Evolutionary conservation across 2,329 filamentous ascomycete species (phyloP).

Genomic region (Neofusicoccum laricinum): DNA sequence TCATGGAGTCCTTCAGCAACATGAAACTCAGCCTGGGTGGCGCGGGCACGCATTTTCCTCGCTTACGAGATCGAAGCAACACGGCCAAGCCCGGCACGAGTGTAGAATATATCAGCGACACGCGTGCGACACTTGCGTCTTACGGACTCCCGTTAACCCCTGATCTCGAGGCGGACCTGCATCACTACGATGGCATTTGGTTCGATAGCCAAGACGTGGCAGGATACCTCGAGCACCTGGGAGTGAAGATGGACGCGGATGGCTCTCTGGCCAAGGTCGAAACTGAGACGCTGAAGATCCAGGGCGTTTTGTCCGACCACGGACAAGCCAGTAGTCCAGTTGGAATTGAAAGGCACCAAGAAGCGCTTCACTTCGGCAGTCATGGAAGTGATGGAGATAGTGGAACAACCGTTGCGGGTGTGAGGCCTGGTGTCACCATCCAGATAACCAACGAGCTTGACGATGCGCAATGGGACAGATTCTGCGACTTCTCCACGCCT

Average conservation of each 20-base stretch:
- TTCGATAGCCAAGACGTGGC: conserved; percentile 76
- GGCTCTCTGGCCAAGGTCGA: conserved; percentile 60
- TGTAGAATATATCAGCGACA: too few species aligned
- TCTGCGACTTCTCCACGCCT: neutral
- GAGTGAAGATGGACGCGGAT: conserved; percentile 59
- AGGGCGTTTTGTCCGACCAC: too few species aligned
- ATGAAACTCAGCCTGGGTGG: conserved; percentile 56
- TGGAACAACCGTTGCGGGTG: neutral
- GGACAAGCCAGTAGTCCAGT: neutral
- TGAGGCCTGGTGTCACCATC: neutral
- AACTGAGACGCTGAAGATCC: conserved; percentile 27
- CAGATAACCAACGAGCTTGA: neutral
- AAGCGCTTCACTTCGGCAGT: too few species aligned
- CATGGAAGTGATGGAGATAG: neutral
- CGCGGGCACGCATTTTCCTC: neutral
- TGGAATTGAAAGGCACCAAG: neutral
- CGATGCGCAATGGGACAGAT: neutral
- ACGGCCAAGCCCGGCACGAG: too few species aligned
- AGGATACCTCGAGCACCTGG: conserved; percentile 63
- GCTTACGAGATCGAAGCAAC: too few species aligned
- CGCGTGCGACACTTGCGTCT: neutral
- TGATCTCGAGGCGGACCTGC: conserved; percentile 47
- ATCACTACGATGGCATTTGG: conserved; percentile 70
- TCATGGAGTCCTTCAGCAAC: conserved; percentile 51
- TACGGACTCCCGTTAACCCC: neutral